phyloP scores from a whole-genome alignment of 2,329 filamentous ascomycete genomes.

The Zalaria sp. region DNA sequence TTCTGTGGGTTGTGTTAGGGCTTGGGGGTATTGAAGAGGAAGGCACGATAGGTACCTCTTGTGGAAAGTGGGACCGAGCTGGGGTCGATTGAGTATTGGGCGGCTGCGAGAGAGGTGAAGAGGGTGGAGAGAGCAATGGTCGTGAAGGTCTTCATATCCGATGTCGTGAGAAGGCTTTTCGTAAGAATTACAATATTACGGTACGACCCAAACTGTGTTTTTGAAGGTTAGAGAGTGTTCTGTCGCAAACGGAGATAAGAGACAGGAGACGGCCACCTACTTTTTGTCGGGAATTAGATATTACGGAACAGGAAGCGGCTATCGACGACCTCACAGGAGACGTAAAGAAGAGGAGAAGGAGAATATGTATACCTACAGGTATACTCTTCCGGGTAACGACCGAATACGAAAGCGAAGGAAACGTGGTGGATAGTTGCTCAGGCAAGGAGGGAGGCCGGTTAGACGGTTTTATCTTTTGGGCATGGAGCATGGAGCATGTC shows the following conservation, averaged over 20 bases:
- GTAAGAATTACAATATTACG: not conserved
- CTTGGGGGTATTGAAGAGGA: not conserved
- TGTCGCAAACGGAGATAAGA: conserved; percentile 4
- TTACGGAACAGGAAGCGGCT: not conserved
- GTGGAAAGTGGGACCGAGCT: conserved; percentile 37
- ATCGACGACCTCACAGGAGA: too few species aligned
- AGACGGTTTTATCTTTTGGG: too few species aligned
- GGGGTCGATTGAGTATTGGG: conserved; percentile 49
- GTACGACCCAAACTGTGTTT: not conserved
- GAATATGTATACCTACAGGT: too few species aligned
- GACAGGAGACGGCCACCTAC: not conserved
- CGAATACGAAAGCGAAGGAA: too few species aligned
- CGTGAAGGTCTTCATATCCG: conserved; percentile 31
- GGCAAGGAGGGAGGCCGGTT: too few species aligned
- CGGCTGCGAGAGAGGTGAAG: conserved; percentile 38
- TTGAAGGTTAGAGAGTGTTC: not conserved
- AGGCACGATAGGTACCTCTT: conserved; percentile 29
- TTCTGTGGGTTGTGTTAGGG: conserved; percentile 25
- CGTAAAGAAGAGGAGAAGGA: too few species aligned
- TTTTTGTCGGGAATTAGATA: not conserved
- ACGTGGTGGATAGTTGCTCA: too few species aligned
- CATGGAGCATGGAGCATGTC: too few species aligned
- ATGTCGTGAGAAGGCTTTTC: not conserved
- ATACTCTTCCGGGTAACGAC: too few species aligned
- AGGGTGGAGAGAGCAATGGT: conserved; percentile 36